phyloP scores from a whole-genome alignment of 2,329 filamentous ascomycete species.

The Pestalotiopsis fici region DNA sequence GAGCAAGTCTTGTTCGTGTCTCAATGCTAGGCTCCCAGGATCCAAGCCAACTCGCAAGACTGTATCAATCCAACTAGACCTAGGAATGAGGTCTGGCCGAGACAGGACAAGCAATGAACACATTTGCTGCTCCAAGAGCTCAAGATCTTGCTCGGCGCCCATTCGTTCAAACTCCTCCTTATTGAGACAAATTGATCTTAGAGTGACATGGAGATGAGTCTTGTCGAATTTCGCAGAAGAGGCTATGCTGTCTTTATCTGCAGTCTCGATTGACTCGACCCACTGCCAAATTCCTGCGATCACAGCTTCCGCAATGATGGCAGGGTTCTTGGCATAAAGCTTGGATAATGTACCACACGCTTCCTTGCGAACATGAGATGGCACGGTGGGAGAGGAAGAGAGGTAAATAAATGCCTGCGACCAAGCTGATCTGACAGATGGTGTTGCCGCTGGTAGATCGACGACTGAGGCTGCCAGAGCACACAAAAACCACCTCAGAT shows the following conservation, averaged over 20 bases:
- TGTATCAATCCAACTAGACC: conserved; percentile 84
- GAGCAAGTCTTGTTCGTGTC: conserved; percentile 65
- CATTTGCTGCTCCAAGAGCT: conserved; percentile 67
- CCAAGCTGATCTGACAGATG: conserved; percentile 69
- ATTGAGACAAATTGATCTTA: conserved; percentile 65
- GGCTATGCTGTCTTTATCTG: conserved; percentile 79
- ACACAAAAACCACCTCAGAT: conserved; percentile 75
- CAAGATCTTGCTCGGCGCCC: conserved; percentile 42
- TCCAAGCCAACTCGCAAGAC: conserved; percentile 81
- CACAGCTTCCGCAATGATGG: conserved; percentile 62
- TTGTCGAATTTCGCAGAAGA: conserved; percentile 64
- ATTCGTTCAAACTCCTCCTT: conserved; percentile 49
- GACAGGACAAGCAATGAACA: conserved; percentile 77
- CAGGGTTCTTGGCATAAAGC: conserved; percentile 63
- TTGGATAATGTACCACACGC: conserved; percentile 62
- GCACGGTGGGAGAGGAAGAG: conserved; percentile 63
- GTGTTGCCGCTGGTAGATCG: conserved; percentile 50
- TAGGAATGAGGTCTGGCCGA: conserved; percentile 75
- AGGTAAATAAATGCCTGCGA: conserved; percentile 82
- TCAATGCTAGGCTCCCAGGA: conserved; percentile 74
- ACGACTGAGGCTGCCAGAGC: conserved; percentile 66
- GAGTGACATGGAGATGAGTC: conserved; percentile 60
- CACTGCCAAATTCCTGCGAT: conserved; percentile 79
- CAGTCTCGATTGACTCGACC: conserved; percentile 65
- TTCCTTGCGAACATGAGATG: conserved; percentile 64